These are phyloP conservation scores for Penicillium roqueforti DNA, from an alignment of 495 filamentous ascomycete genomes.

Conservation along the genomic window DNA sequence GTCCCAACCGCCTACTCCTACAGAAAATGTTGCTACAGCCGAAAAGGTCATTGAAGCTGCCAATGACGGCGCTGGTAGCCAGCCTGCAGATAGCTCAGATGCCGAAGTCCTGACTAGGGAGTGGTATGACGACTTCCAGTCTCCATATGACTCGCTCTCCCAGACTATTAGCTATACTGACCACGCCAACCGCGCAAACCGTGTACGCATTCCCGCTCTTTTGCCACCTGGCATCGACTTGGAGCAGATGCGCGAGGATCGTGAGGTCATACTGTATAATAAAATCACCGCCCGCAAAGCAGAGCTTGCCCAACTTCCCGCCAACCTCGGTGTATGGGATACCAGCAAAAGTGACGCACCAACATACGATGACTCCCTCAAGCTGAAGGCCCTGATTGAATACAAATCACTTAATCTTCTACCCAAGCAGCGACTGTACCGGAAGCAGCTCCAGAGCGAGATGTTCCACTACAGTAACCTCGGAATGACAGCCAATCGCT, in stretches of 20 bases:
- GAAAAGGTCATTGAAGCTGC: conserved; percentile 50
- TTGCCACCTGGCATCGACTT: conserved; percentile 80
- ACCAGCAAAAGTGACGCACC: conserved; percentile 63
- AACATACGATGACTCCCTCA: conserved; percentile 73
- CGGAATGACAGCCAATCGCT: conserved; percentile 88
- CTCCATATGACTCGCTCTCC: conserved; percentile 56
- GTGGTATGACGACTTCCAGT: conserved; percentile 60
- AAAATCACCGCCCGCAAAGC: conserved; percentile 76
- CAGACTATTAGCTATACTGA: conserved; percentile 71
- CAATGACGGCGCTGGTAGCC: conserved; percentile 32
- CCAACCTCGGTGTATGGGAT: conserved; percentile 82
- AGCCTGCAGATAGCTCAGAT: conserved; percentile 33
- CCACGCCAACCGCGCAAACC: conserved; percentile 65
- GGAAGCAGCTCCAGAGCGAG: conserved; percentile 78
- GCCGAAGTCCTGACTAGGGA: conserved; percentile 31
- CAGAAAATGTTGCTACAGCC: conserved; percentile 53
- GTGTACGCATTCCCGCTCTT: conserved; percentile 75
- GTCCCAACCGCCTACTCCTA: conserved; percentile 53
- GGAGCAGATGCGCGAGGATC: conserved; percentile 74
- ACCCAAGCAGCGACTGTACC: conserved; percentile 76
- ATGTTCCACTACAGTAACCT: conserved; percentile 93
- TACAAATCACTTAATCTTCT: conserved; percentile 80
- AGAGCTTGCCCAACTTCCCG: conserved; percentile 75
- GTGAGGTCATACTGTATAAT: conserved; percentile 85
- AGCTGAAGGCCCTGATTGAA: conserved; percentile 87